Evolutionary conservation across 345 rosid species (phyloP), one percentile per base, ranked within the genome.

Genomic region (Sonneratia alba): DNA sequence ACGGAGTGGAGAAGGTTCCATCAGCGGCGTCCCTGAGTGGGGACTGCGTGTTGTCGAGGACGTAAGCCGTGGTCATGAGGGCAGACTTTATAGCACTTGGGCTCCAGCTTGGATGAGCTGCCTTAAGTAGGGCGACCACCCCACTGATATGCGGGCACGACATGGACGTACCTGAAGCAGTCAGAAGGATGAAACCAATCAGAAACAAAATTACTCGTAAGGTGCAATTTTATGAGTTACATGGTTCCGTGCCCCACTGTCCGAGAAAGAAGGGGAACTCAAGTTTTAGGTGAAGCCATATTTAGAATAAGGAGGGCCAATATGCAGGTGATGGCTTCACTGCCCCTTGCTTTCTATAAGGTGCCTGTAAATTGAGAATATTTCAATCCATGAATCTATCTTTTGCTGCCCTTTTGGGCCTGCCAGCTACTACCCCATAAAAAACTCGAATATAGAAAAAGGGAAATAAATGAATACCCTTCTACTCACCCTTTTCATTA

Each of bases 101-200:
- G 79, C 94, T 91, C 98, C 98, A 93, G 1, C 79, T 86, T 0
- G 98, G 93, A 59, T 88, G 94, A 21, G 94, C 96, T 49, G 90
- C 93, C 77, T 89, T 93, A 11, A 93, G 77, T 69, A 91, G 78
- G n/a, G 97, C 98, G 3, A 89, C 98, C 47, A 93, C 76, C 10
- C 98, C 98, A 56, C 96, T 93, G 51, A 91, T 82, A 77, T 93
- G 98, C 3, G 98, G 98, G 85, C 98, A 93, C 0, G 98, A 93
- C 98, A 93, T 93, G 0, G 98, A 93, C 7, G 98, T 93, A 47
- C 98, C 98, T 93, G 71, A 14, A 77, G 42, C 55, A 61, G 7
- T 42, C 47, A 42, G 16, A 66, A 34, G 1, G 64, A 59, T 59
- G 0, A 59, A 1, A 22, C 64, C 34, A 22, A 21, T 59, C 64